Evolutionary conservation across 176 grass and related monocot genomes (phyloP).

Genomic region (Saccharum officinarum): DNA sequence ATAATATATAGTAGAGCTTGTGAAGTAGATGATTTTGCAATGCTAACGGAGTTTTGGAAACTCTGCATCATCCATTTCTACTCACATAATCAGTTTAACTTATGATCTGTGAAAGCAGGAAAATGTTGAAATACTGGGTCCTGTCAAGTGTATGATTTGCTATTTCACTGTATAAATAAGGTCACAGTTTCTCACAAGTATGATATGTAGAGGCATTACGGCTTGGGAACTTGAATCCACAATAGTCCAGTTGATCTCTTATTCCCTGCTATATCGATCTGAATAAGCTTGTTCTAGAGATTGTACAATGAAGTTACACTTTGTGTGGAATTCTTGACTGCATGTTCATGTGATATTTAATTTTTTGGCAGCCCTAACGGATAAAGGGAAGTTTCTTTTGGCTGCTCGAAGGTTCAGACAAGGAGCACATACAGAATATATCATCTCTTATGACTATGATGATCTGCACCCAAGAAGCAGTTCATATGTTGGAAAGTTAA

Average conservation of each 20-base stretch:
- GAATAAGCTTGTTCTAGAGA: constrained; percentile 15
- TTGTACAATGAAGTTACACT: not conserved
- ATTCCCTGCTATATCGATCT: not conserved
- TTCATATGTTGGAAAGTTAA: constrained; percentile 86
- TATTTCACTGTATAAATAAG: not conserved
- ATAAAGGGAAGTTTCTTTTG: constrained; percentile 95
- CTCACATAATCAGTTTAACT: not conserved
- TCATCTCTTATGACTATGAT: constrained; percentile 87
- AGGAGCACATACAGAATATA: constrained; percentile 74
- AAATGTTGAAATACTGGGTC: not conserved
- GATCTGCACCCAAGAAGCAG: constrained; percentile 82
- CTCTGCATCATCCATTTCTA: not conserved
- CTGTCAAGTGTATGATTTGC: not conserved
- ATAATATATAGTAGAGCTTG: not conserved
- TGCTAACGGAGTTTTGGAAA: not conserved
- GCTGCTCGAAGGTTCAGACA: constrained; percentile 81
- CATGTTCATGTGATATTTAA: constrained; percentile 7
- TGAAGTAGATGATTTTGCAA: not conserved
- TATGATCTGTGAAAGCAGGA: constrained; percentile 12
- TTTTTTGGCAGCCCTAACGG: constrained; percentile 59
- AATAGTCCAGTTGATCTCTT: not conserved
- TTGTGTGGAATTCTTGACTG: not conserved
- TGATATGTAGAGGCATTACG: not conserved
- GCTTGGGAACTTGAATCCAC: not conserved
- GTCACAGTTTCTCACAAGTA: not conserved